Percentiles rank a stretch among this genome's conserved stretches.
phyloP scores from a whole-genome alignment of 257 asterid genomes.

The Orobanche coerulescens region DNA sequence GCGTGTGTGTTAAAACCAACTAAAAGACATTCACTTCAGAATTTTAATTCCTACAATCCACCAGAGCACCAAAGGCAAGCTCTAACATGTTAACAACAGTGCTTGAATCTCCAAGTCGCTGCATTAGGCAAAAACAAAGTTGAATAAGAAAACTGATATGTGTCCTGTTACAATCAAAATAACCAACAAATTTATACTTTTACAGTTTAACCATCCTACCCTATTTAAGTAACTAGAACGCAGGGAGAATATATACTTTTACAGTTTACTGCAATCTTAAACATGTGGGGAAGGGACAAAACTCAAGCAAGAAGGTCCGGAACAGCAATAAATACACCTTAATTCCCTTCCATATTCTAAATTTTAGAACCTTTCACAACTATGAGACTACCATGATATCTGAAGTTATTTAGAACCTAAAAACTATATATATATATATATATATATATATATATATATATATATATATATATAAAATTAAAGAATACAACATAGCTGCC shows the following conservation, averaged over 20 bases:
- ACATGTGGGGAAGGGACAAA: not conserved
- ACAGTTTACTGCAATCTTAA: not conserved
- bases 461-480: too few species aligned
- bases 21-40: not conserved
- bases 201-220: not conserved
- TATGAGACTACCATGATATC: not conserved
- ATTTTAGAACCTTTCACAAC: not conserved
- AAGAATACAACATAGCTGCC: not conserved
- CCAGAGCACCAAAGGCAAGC: slow-evolving; percentile 8
- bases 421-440: not conserved
- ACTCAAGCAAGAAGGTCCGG: slow-evolving; percentile 9
- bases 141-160: slow-evolving; percentile 10
- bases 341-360: not conserved
- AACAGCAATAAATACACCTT: slow-evolving; percentile 11
- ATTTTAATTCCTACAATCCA: not conserved
- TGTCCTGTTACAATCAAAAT: not conserved
- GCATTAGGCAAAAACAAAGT: slow-evolving; percentile 21
- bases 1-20: slow-evolving; percentile 23
- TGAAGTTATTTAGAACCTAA: not conserved
- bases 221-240: slow-evolving; percentile 12
- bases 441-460: not conserved
- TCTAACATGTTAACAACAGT: not conserved
- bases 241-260: not conserved
- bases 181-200: not conserved
- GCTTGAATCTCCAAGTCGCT: slow-evolving; percentile 26